Evolutionary conservation across 2,329 filamentous ascomycete genomes (phyloP).

Genomic region (Chalaropsis thielavioides): DNA sequence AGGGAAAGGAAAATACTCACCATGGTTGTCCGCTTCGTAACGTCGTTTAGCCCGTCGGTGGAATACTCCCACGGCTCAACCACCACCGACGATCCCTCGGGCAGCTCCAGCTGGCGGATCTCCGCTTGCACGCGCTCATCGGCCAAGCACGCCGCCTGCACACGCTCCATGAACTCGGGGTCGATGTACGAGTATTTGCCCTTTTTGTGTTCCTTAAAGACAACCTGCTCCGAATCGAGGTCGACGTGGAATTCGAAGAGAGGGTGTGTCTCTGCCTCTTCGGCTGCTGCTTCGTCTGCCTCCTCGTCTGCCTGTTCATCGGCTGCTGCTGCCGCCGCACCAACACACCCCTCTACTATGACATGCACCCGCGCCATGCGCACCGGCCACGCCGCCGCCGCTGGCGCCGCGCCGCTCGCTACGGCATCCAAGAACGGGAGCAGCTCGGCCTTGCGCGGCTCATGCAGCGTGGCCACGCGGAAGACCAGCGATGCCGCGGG

Average conservation of each 20-base stretch:
- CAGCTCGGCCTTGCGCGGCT: slow-evolving; percentile 36
- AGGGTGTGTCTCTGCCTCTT: slow-evolving; percentile 17
- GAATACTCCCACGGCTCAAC: slow-evolving; percentile 44
- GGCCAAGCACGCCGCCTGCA: slow-evolving; percentile 33
- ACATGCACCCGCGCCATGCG: slow-evolving; percentile 30
- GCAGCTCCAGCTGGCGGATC: slow-evolving; percentile 30
- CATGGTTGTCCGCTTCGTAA: slow-evolving; percentile 35
- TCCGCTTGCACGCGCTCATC: slow-evolving; percentile 31
- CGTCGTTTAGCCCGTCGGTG: slow-evolving; percentile 38
- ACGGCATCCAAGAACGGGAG: slow-evolving; percentile 30
- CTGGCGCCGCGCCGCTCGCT: slow-evolving; percentile 21
- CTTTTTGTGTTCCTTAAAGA: slow-evolving; percentile 24
- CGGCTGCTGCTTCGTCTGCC: not conserved
- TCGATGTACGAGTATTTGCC: slow-evolving; percentile 36
- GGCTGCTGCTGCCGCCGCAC: not conserved
- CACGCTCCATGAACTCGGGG: slow-evolving; percentile 33
- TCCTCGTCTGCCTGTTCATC: not conserved
- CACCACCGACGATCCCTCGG: slow-evolving; percentile 30
- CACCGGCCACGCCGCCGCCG: slow-evolving; percentile 20
- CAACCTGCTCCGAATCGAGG: slow-evolving; percentile 21
- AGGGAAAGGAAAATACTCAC: slow-evolving; percentile 22
- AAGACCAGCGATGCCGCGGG: slow-evolving; percentile 26
- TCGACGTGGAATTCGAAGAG: slow-evolving; percentile 27
- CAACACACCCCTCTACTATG: slow-evolving; percentile 18
- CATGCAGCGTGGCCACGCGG: slow-evolving; percentile 35